A percentile compares a stretch with the other conserved stretches of the same genome.
Conservation (phyloP, 2,329 filamentous ascomycete species). For the Phyllosticta ampelicida region DNA sequence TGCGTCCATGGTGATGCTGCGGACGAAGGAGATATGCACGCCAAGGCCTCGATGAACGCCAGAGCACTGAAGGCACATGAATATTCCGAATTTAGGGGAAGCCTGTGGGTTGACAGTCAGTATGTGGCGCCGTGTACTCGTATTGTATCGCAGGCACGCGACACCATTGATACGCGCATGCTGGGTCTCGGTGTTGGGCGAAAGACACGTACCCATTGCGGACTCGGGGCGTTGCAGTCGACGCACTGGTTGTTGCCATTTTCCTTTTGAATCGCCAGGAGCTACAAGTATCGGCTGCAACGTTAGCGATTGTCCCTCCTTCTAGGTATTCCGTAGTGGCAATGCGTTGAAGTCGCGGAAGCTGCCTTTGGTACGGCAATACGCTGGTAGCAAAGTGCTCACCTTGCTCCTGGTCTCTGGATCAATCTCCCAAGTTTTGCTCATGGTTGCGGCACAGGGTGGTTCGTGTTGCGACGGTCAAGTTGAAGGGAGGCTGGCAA, state of each 20-base stretch:
- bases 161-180: background rate
- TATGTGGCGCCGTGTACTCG: no score
- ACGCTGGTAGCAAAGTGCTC: slow-evolving; percentile 16
- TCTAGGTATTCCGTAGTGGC: background rate
- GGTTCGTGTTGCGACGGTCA: background rate
- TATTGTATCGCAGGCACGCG: background rate
- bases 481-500: slow-evolving; percentile 4
- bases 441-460: slow-evolving; percentile 27
- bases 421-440: slow-evolving; percentile 97
- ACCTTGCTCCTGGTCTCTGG: slow-evolving; percentile 95
- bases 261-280: slow-evolving; percentile 82
- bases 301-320: background rate
- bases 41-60: slow-evolving; percentile 90
- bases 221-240: slow-evolving; percentile 89
- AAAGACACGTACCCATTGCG: slow-evolving; percentile 70
- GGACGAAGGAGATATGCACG: slow-evolving; percentile 96
- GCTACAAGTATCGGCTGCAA: slow-evolving; percentile 38
- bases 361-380: background rate
- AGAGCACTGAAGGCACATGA: slow-evolving; percentile 94
- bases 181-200: slow-evolving; percentile 7
- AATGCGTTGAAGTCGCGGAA: background rate
- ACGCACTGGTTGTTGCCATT: slow-evolving; percentile 84
- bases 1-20: slow-evolving; percentile 96
- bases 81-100: slow-evolving; percentile 92
- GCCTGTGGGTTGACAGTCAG: slow-evolving; percentile 34